Conservation (phyloP, 345 rosid genomes). For the Bruguiera parviflora region DNA sequence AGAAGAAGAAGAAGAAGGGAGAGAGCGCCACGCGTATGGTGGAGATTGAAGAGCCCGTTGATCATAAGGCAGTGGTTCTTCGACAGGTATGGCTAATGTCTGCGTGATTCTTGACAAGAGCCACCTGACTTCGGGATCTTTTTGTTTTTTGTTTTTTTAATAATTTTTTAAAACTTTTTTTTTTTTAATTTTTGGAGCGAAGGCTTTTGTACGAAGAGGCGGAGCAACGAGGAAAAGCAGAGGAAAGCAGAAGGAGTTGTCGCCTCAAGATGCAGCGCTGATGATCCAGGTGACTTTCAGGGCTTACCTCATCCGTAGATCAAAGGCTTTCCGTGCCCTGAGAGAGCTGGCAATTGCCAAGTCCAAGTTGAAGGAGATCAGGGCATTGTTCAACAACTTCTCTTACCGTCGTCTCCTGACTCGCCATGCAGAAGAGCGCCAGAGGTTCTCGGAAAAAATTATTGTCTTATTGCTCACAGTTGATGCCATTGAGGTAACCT, state of each 20-base stretch:
- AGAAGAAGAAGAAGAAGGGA: conserved; percentile 34
- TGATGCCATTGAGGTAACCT: conserved; percentile 88
- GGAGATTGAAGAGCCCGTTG: conserved; percentile 53
- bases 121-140: too few relatives aligned
- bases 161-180: too few relatives aligned
- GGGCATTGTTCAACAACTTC: conserved; percentile 70
- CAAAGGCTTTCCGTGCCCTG: conserved; percentile 78
- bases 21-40: conserved; percentile 52
- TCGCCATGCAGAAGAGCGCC: conserved; percentile 78
- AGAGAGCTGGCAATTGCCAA: conserved; percentile 90
- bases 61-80: conserved; percentile 48
- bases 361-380: conserved; percentile 82
- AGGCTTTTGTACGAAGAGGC: conserved; percentile 79
- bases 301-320: conserved; percentile 75
- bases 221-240: conserved; percentile 42
- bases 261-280: conserved; percentile 71
- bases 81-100: conserved; percentile 46
- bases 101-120: too few relatives aligned
- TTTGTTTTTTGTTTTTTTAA: not conserved
- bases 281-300: conserved; percentile 74
- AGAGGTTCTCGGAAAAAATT: conserved; percentile 75
- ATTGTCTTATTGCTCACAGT: conserved; percentile 86
- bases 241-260: conserved; percentile 78
- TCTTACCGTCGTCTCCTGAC: conserved; percentile 65
- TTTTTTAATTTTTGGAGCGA: not conserved